Evolutionary conservation across 2,329 filamentous ascomycete genomes (phyloP), one percentile per base, ranked within the genome.

Genomic region (Lachnellula suecica): DNA sequence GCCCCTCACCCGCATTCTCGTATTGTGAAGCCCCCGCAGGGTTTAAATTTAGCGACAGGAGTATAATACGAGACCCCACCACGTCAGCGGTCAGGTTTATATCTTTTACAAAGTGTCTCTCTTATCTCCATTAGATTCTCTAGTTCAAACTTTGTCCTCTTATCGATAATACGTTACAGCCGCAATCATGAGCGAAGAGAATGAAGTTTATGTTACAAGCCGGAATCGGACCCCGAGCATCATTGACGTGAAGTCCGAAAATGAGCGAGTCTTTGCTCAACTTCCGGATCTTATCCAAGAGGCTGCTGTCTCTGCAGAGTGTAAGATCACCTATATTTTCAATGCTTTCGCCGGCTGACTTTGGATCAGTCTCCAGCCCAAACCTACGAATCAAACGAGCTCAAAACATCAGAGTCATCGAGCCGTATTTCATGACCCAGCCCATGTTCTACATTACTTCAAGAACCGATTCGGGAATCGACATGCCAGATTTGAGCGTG

Each of bases 241-340:
- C 4, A 63, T 65, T 31, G 53, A 63, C 49, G 61, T 65, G 2
- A 56, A 46, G 25, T 64, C 63, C 13, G 47, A 60, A 9, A 61
- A 60, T 41, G 53, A 62, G 11, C 45, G 41, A 11, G 53, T 64
- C 4, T 65, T 65, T 51, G 35, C 57, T 9, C 51, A 62, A 20
- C 46, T 65, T 9, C 63, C 63, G 2, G 63, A 65, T 55, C 29
- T 65, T 6, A 65, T 65, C 17, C 63, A 65, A 49, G 63, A 65
- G 46, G 62, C 62, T 17, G 51, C 59, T 7, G 59, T 65, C 15
- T 63, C 62, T 15, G 61, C 62, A 11, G 62, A 64, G 52, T 62
- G 62, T 63, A 44, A 56, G 56, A 41, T 41, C 11, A 17, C n/a
- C 5, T 40, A 40, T 4, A 9, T 23, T 23, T 11, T 13, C 15